Evolutionary conservation across 2,329 filamentous ascomycete species (phyloP).

Genomic region (Colletotrichum godetiae): DNA sequence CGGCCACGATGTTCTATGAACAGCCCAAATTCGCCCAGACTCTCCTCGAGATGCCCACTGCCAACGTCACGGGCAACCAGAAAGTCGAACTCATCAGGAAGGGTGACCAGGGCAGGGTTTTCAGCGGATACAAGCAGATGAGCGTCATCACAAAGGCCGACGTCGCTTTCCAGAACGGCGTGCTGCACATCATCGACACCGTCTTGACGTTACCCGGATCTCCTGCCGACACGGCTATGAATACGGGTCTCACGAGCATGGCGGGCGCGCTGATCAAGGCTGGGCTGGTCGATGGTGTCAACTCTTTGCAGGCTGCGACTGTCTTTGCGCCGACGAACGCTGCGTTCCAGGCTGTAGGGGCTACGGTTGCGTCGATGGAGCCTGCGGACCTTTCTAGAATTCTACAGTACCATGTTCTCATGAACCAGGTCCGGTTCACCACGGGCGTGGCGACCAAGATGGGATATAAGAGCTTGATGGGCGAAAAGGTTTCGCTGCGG

Average conservation of each 20-base stretch:
- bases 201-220: constrained; percentile 58
- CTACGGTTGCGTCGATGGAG: constrained; percentile 58
- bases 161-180: constrained; percentile 58
- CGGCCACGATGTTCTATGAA: constrained; percentile 41
- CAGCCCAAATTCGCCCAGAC: constrained; percentile 44
- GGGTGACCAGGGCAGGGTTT: constrained; percentile 54
- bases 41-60: constrained; percentile 51
- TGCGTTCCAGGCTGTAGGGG: constrained; percentile 68
- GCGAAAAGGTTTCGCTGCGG: constrained; percentile 51
- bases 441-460: constrained; percentile 29
- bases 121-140: constrained; percentile 44
- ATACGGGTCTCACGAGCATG: constrained; percentile 57
- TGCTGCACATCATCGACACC: constrained; percentile 64
- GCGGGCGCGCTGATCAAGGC: constrained; percentile 48
- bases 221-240: constrained; percentile 60
- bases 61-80: constrained; percentile 62
- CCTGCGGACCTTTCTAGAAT: constrained; percentile 60
- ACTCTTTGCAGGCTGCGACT: constrained; percentile 52
- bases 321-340: constrained; percentile 72
- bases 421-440: constrained; percentile 54
- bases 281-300: constrained; percentile 53
- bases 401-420: constrained; percentile 73
- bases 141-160: constrained; percentile 55
- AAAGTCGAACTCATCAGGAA: constrained; percentile 55
- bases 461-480: constrained; percentile 42